Evolutionary conservation across 768 basidiomycete genomes (phyloP), one percentile per base, ranked within the genome.

Genomic region (Calocera viscosa): DNA sequence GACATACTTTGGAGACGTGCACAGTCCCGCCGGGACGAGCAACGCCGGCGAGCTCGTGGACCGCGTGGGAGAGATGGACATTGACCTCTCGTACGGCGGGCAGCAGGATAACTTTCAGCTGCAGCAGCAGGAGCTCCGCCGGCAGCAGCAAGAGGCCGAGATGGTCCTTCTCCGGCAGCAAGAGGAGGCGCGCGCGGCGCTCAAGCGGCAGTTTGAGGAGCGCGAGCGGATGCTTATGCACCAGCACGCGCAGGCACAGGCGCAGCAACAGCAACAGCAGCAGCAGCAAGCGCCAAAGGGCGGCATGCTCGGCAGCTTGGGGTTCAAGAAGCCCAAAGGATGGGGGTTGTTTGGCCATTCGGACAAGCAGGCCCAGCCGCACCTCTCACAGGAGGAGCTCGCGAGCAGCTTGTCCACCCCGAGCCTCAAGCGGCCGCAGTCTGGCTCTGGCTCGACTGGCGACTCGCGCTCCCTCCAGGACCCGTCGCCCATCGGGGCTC

Each of bases 351-450:
- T 91, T 75, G 86, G 89, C 33, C 77, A 81, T 60, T 81, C 83
- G 43, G 89, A 91, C 73, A 89, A 89, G 72, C 79, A 79, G 19
- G 40, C 19, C 41, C 82, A 85, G 67, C 80, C 81, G 64, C 75
- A 77, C 5, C 77, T 90, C 8, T 84, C 89, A 39, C 87, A 89
- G 38, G 84, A 90, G 39, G 88, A 90, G 49, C 89, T 91, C 78
- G 78, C 83, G 22, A 83, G 82, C 41, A 76, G 80, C 33, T 78
- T 83, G 26, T 77, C 80, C 24, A 83, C 82, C 2, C 82, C 86
- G 30, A 85, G 86, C 1, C 83, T 89, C 74, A 91, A 91, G 75
- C 87, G 90, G 66, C 82, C 88, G 26, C 85, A 89, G 70, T 47
- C 43, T 19, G 43, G 43, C 43, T 89, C 90, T 19, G 83, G 85